Percentiles rank a stretch among this genome's conserved stretches.
Evolutionary conservation across 2,329 filamentous ascomycete species (phyloP).

Genomic region (Incumbomyces delicatus): DNA sequence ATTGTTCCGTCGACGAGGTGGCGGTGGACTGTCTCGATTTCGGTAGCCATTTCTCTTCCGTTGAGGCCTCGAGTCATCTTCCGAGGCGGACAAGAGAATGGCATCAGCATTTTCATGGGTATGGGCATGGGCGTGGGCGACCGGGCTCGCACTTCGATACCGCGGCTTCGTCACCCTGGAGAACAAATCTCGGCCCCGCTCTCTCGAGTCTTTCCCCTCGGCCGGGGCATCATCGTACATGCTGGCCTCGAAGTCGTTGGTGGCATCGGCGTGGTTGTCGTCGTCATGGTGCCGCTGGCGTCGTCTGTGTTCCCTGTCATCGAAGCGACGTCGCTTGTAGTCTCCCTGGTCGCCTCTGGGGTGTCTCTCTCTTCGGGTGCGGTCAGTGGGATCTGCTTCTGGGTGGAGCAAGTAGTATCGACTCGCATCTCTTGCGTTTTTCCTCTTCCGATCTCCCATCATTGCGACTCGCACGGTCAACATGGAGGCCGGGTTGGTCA

Average conservation of each 20-base stretch:
- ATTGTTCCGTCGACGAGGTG: constrained; percentile 23
- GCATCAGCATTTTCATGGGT: constrained; percentile 25
- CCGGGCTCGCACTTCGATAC: constrained; percentile 52
- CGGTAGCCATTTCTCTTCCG: constrained; percentile 32
- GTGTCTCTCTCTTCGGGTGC: constrained; percentile 45
- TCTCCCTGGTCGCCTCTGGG: constrained; percentile 30
- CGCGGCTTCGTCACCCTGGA: constrained; percentile 31
- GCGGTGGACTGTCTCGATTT: constrained; percentile 31
- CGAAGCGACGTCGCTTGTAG: constrained; percentile 47
- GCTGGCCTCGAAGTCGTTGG: constrained; percentile 55
- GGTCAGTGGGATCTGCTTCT: constrained; percentile 73
- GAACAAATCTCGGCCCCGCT: constrained; percentile 29
- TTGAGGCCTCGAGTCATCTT: constrained; percentile 25
- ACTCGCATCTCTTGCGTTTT: constrained; percentile 68
- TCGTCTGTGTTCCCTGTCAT: constrained; percentile 45
- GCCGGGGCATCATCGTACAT: constrained; percentile 68
- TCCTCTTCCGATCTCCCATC: constrained; percentile 66
- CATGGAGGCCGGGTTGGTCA: constrained; percentile 56
- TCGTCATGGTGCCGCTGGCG: constrained; percentile 41
- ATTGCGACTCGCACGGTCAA: constrained; percentile 68
- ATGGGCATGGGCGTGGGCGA: constrained; percentile 23
- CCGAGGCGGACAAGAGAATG: constrained; percentile 31
- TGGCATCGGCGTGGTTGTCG: constrained; percentile 9
- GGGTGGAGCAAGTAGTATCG: constrained; percentile 89
- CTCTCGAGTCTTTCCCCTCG: constrained; percentile 23